Conservation (phyloP, 371 early-diverging fungal species). For the Mortierella sp. region DNA sequence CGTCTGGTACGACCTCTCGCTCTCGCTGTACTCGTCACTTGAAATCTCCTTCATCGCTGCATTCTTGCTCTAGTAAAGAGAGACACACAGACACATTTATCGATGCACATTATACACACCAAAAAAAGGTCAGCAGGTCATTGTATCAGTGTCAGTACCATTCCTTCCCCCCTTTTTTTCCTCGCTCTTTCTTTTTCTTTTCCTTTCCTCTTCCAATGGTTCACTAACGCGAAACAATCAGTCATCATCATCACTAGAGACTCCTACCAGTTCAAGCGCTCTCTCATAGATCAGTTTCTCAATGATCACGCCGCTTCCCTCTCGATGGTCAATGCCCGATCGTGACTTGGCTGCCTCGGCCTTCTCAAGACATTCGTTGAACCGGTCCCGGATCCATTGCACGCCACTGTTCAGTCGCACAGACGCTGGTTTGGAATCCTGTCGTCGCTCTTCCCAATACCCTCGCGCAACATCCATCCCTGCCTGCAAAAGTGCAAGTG, state of each 20-base stretch:
- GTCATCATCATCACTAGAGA: neutral
- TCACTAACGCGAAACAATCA: neutral
- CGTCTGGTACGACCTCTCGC: conserved; percentile 81
- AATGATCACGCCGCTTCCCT: conserved; percentile 58
- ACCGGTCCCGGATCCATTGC: conserved; percentile 89
- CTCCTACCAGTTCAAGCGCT: conserved; percentile 68
- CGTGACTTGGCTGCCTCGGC: conserved; percentile 72
- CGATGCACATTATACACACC: too few species aligned
- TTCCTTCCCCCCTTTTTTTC: neutral
- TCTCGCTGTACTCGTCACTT: conserved; percentile 69
- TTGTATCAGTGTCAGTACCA: neutral
- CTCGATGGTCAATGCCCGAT: conserved; percentile 57
- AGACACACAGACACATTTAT: neutral
- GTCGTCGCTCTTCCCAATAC: conserved; percentile 71
- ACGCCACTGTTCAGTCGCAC: conserved; percentile 67
- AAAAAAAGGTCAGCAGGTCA: neutral
- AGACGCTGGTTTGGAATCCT: conserved; percentile 52
- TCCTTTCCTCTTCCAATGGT: too few species aligned
- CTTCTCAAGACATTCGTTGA: conserved; percentile 87
- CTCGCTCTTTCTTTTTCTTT: neutral
- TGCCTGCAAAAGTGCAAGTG: conserved; percentile 77
- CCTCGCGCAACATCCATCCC: conserved; percentile 78
- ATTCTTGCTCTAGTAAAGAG: conserved; percentile 56
- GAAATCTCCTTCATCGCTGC: conserved; percentile 62
- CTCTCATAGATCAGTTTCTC: conserved; percentile 79